Conservation (phyloP, 768 basidiomycete genomes). For the Naganishia kalamii region DNA sequence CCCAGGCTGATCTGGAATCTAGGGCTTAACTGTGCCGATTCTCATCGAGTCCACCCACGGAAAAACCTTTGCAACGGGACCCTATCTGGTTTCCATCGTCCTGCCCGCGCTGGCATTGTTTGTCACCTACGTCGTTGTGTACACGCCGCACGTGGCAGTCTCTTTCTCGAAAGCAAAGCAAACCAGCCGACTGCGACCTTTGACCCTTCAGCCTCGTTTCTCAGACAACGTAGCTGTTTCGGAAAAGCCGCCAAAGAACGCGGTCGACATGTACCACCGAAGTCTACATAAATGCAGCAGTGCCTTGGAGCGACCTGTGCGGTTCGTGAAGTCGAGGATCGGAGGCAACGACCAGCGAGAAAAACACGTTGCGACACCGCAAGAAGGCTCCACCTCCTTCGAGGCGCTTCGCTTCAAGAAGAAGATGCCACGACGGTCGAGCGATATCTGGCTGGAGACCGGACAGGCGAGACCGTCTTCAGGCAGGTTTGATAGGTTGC, state of each 20-base stretch:
- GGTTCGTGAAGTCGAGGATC: not conserved
- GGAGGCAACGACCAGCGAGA: not conserved
- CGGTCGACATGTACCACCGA: too few species aligned
- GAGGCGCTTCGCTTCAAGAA: not conserved
- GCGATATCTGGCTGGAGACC: conserved; percentile 13
- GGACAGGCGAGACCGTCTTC: conserved; percentile 14
- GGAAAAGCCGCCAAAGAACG: not conserved
- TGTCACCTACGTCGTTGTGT: not conserved
- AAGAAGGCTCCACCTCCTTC: not conserved
- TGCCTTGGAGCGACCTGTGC: too few species aligned
- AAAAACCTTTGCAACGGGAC: not conserved
- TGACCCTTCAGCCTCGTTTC: not conserved
- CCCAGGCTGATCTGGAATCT: not conserved
- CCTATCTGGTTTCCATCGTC: conserved; percentile 11
- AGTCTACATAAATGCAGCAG: too few species aligned
- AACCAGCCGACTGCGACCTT: not conserved
- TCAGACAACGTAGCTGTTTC: not conserved
- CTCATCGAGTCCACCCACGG: not conserved
- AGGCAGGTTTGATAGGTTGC: conserved; percentile 14
- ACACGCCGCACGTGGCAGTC: not conserved
- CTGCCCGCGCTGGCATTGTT: not conserved
- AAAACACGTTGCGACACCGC: not conserved
- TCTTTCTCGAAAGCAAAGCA: not conserved
- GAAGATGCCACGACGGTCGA: conserved; percentile 4
- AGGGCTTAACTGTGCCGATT: conserved; percentile 12